Evolutionary conservation across 305 asterid genomes (phyloP).

Genomic region (Coffea humblotiana): DNA sequence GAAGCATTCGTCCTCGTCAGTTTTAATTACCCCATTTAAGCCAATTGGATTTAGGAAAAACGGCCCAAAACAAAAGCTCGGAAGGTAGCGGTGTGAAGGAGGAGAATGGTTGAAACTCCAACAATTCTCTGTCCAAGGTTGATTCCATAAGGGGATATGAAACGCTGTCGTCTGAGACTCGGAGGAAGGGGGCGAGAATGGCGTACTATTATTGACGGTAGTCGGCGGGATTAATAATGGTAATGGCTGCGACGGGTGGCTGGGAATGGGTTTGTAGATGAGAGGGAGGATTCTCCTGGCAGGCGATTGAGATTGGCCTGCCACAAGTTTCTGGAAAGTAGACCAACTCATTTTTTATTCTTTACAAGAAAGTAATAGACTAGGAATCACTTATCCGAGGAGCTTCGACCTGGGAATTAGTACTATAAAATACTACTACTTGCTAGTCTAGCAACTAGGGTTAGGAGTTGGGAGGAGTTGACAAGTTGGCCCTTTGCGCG

Average conservation of each 20-base stretch:
- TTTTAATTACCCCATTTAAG: slow-evolving; percentile 18
- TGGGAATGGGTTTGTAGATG: slow-evolving; percentile 28
- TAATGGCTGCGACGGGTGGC: slow-evolving; percentile 16
- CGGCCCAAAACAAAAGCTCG: slow-evolving; percentile 45
- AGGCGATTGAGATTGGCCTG: slow-evolving; percentile 44
- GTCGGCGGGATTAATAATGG: slow-evolving; percentile 14
- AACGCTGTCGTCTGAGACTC: slow-evolving; percentile 11
- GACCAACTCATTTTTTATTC: slow-evolving; percentile 43
- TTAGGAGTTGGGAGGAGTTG: neutral
- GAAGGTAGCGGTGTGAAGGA: slow-evolving; percentile 28
- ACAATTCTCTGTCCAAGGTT: slow-evolving; percentile 13
- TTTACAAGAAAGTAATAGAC: too few relatives aligned
- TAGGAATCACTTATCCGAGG: too few relatives aligned
- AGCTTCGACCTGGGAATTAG: too few relatives aligned
- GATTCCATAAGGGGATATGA: slow-evolving; percentile 18
- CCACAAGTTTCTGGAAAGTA: slow-evolving; percentile 43
- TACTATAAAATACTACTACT: too few relatives aligned
- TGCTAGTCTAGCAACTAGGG: neutral
- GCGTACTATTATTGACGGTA: neutral
- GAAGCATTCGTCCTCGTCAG: slow-evolving; percentile 27
- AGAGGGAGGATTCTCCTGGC: slow-evolving; percentile 28
- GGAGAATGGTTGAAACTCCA: slow-evolving; percentile 8
- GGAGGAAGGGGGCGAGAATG: slow-evolving; percentile 15
- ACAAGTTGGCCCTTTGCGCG: too few relatives aligned
- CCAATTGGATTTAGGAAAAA: slow-evolving; percentile 47